These are phyloP conservation scores for Chaetomiaceae sp. DNA, from an alignment of 2,329 filamentous ascomycete species.

Conservation along the genomic window DNA sequence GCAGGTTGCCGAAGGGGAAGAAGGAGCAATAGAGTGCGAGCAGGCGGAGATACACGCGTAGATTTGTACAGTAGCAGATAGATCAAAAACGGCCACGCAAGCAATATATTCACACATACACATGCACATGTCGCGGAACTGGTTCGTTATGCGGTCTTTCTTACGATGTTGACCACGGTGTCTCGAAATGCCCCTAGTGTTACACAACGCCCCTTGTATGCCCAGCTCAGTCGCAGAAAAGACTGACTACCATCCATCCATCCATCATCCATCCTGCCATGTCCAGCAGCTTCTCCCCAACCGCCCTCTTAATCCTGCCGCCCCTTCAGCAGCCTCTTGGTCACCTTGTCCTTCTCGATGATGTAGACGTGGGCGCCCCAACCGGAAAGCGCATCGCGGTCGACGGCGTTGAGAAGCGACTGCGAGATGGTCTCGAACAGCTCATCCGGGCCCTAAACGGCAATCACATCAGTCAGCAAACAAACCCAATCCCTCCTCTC, in stretches of 20 bases:
- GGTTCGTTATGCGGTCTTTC: conserved; percentile 4
- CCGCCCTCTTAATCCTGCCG: conserved; percentile 69
- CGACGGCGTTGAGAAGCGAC: conserved; percentile 88
- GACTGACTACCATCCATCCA: background rate
- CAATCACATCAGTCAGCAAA: conserved; percentile 20
- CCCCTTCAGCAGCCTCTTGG: conserved; percentile 96
- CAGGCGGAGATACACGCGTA: conserved; percentile 16
- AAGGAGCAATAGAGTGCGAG: conserved; percentile 45
- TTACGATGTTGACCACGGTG: conserved; percentile 2
- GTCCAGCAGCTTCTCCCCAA: too few relatives aligned
- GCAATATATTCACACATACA: background rate
- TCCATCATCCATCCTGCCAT: background rate
- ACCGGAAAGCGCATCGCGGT: conserved; percentile 91
- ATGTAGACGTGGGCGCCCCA: conserved; percentile 99
- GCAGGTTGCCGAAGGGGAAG: conserved; percentile 41
- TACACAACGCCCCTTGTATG: conserved; percentile 15
- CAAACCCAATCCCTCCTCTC: background rate
- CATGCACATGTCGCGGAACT: background rate
- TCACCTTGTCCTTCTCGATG: conserved; percentile 99
- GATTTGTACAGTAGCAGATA: conserved; percentile 21
- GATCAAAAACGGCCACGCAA: background rate
- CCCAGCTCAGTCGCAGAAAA: background rate
- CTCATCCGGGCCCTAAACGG: conserved; percentile 71
- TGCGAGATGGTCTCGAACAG: conserved; percentile 99
- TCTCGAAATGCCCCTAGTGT: conserved; percentile 10